Conservation (phyloP, 805 yeast genomes). For the Barnettozyma pratensis region DNA sequence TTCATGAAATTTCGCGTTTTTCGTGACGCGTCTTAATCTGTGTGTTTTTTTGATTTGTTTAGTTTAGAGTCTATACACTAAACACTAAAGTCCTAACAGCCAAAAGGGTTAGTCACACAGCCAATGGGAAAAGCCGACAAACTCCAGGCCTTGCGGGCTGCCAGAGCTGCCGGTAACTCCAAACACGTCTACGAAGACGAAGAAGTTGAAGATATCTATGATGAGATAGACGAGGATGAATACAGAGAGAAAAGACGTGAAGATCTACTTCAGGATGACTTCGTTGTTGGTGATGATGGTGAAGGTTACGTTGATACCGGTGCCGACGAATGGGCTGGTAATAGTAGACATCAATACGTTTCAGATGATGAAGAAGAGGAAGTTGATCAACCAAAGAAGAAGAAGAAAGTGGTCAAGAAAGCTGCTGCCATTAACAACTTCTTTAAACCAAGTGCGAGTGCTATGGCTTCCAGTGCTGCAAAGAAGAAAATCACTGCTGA, state of each 20-base stretch:
- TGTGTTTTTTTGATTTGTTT: too few species aligned
- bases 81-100: not conserved
- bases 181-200: slow-evolving; percentile 37
- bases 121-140: slow-evolving; percentile 37
- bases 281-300: slow-evolving; percentile 91
- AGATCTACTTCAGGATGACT: slow-evolving; percentile 82
- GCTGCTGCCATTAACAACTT: slow-evolving; percentile 47
- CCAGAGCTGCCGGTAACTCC: slow-evolving; percentile 49
- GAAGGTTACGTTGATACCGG: slow-evolving; percentile 94
- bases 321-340: slow-evolving; percentile 78
- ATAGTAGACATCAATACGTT: slow-evolving; percentile 39
- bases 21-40: too few species aligned
- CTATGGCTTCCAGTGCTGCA: slow-evolving; percentile 19
- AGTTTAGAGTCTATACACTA: too few species aligned
- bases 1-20: too few species aligned
- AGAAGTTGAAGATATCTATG: slow-evolving; percentile 62
- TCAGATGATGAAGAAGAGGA: slow-evolving; percentile 46
- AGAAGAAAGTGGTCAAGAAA: slow-evolving; percentile 25
- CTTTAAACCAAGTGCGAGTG: slow-evolving; percentile 37
- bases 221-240: slow-evolving; percentile 78
- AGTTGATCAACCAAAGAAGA: slow-evolving; percentile 9
- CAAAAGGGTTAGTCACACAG: not conserved
- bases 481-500: slow-evolving; percentile 44
- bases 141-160: slow-evolving; percentile 57
- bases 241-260: slow-evolving; percentile 74